Conservation (phyloP, 108 stramenopile species). For the Bacterosira constricta region DNA sequence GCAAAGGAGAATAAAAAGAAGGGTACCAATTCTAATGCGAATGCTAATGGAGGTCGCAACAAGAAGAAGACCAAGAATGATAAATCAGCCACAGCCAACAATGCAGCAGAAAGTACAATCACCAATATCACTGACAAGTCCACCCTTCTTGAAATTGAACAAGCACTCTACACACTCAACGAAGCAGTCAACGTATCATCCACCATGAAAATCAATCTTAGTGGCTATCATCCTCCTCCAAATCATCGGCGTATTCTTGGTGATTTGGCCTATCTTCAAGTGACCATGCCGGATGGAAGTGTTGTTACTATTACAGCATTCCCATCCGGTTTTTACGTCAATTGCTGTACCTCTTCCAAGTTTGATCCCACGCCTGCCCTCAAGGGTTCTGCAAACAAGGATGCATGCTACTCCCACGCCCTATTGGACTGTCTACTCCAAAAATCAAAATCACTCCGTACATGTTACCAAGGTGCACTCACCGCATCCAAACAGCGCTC, state of each 20-base stretch:
- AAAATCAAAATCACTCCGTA: conserved; percentile 49
- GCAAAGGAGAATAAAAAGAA: conserved; percentile 41
- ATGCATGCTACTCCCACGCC: conserved; percentile 75
- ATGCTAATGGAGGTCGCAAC: conserved; percentile 18
- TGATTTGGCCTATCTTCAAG: conserved; percentile 95
- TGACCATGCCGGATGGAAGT: conserved; percentile 45
- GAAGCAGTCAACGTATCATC: conserved; percentile 47
- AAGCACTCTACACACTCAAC: conserved; percentile 57
- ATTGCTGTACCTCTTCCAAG: conserved; percentile 52
- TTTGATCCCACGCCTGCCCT: conserved; percentile 91
- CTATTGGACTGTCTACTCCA: conserved; percentile 79
- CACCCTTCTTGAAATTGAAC: conserved; percentile 45
- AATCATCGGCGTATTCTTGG: conserved; percentile 79
- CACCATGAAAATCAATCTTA: conserved; percentile 61
- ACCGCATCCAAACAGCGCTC: conserved; percentile 60
- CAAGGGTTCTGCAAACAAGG: neutral
- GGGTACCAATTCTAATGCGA: conserved; percentile 37
- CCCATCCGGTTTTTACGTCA: conserved; percentile 90
- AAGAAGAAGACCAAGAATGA: conserved; percentile 40
- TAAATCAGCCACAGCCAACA: conserved; percentile 9
- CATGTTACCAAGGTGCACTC: conserved; percentile 59
- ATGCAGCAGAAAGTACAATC: neutral
- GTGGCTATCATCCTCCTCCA: conserved; percentile 93
- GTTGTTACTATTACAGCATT: conserved; percentile 82
- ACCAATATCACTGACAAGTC: neutral